These are phyloP conservation scores for Phytophthora sansomeana DNA, from an alignment of 352 stramenopile genomes.

Conservation along the genomic window DNA sequence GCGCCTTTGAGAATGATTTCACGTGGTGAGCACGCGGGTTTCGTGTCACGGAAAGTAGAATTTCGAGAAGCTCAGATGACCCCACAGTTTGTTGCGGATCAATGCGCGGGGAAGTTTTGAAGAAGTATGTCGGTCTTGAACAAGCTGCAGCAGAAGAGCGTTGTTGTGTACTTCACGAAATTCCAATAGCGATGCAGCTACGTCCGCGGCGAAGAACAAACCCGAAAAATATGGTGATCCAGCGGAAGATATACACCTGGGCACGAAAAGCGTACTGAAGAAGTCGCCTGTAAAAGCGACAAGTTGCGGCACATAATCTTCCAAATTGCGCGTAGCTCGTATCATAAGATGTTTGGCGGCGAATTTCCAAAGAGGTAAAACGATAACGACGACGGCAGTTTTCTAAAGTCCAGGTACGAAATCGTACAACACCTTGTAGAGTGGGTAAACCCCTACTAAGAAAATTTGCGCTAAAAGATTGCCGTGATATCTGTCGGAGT, in stretches of 20 bases:
- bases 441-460: constrained; percentile 26
- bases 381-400: constrained; percentile 5
- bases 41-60: constrained; percentile 17
- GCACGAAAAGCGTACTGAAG: constrained; percentile 31
- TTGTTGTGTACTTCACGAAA: constrained; percentile 27
- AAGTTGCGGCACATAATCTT: constrained; percentile 28
- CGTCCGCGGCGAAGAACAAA: constrained; percentile 21
- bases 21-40: constrained; percentile 21
- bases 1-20: neutral
- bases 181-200: constrained; percentile 15
- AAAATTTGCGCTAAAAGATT: constrained; percentile 14
- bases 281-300: constrained; percentile 33
- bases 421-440: constrained; percentile 34
- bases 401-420: constrained; percentile 13
- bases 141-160: constrained; percentile 9
- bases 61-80: neutral
- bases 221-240: constrained; percentile 16
- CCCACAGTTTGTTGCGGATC: too few species aligned
- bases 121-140: neutral
- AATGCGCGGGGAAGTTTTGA: neutral
- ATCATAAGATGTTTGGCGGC: constrained; percentile 21
- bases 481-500: constrained; percentile 16
- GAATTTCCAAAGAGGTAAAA: constrained; percentile 33
- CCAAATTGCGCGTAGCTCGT: constrained; percentile 11
- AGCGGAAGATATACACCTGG: constrained; percentile 30